Evolutionary conservation across 768 basidiomycete genomes (phyloP).

Genomic region (Russula sp.): DNA sequence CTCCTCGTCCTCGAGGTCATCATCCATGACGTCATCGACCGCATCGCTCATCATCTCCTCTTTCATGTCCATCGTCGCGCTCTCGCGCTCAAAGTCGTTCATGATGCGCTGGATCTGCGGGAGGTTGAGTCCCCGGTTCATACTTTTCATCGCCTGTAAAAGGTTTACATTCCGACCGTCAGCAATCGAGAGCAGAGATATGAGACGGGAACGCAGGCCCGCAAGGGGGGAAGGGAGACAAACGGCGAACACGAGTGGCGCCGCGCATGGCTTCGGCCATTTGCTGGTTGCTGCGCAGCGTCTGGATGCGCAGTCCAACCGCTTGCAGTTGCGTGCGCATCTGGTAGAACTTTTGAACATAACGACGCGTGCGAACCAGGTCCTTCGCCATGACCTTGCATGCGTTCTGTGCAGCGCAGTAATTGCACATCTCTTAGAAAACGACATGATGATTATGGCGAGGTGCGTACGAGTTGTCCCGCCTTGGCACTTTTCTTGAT

Average conservation of each 20-base stretch:
- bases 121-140: slow-evolving; percentile 94
- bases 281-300: slow-evolving; percentile 92
- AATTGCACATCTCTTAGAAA: neutral
- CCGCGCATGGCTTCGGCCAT: slow-evolving; percentile 99
- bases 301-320: slow-evolving; percentile 91
- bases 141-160: slow-evolving; percentile 88
- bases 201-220: neutral
- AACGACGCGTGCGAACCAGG: slow-evolving; percentile 89
- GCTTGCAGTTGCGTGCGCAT: slow-evolving; percentile 99
- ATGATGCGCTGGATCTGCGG: slow-evolving; percentile 94
- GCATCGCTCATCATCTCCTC: slow-evolving; percentile 99
- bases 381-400: slow-evolving; percentile 99
- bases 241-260: slow-evolving; percentile 72
- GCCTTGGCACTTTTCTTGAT: slow-evolving; percentile 96
- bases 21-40: slow-evolving; percentile 95
- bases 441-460: neutral
- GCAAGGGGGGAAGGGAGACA: neutral
- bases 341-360: slow-evolving; percentile 96
- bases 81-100: slow-evolving; percentile 97
- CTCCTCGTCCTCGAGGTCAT: slow-evolving; percentile 88
- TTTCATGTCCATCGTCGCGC: slow-evolving; percentile 99
- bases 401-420: slow-evolving; percentile 61
- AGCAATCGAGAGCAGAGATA: neutral
- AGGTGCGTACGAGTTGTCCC: slow-evolving; percentile 77
- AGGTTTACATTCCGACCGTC: neutral